Percentiles rank a stretch among this genome's conserved stretches.
Conservation (phyloP, 495 filamentous ascomycete species). For the Neurospora sp. region DNA sequence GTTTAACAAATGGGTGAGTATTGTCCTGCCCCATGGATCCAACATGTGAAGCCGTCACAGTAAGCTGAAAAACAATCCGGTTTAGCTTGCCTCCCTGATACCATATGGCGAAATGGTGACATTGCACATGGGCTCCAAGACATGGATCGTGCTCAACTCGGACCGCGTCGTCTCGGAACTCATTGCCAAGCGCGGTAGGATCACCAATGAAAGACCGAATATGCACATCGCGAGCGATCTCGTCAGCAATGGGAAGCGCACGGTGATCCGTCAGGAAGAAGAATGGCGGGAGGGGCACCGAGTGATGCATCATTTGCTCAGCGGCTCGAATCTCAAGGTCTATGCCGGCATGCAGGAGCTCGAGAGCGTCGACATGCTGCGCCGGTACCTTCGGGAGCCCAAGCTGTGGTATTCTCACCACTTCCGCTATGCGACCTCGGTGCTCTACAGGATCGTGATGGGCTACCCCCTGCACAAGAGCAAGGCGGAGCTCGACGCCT, state of each 20-base stretch:
- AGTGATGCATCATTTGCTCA: slow-evolving; percentile 35
- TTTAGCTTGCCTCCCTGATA: slow-evolving; percentile 1
- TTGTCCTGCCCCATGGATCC: neutral
- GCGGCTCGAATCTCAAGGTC: slow-evolving; percentile 20
- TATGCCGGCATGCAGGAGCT: slow-evolving; percentile 31
- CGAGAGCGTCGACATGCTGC: slow-evolving; percentile 30
- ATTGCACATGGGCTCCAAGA: slow-evolving; percentile 17
- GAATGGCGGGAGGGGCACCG: slow-evolving; percentile 18
- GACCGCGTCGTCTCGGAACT: slow-evolving; percentile 23
- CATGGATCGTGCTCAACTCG: slow-evolving; percentile 26
- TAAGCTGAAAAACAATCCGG: neutral
- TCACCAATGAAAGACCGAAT: slow-evolving; percentile 18
- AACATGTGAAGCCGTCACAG: slow-evolving; percentile 1
- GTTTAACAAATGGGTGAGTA: slow-evolving; percentile 1
- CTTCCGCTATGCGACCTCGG: slow-evolving; percentile 33
- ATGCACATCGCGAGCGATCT: slow-evolving; percentile 19
- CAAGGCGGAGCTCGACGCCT: slow-evolving; percentile 5
- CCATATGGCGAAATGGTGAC: slow-evolving; percentile 15
- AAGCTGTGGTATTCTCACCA: slow-evolving; percentile 30
- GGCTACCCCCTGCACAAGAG: slow-evolving; percentile 6
- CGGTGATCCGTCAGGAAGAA: slow-evolving; percentile 19
- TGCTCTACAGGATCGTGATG: slow-evolving; percentile 20
- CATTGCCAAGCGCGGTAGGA: slow-evolving; percentile 20
- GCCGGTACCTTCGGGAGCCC: slow-evolving; percentile 24
- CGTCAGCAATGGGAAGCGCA: slow-evolving; percentile 19